A percentile compares a stretch with the other conserved stretches of the same genome.
Conservation (phyloP, 2,329 filamentous ascomycete species). For the Thyridium curvatum region DNA sequence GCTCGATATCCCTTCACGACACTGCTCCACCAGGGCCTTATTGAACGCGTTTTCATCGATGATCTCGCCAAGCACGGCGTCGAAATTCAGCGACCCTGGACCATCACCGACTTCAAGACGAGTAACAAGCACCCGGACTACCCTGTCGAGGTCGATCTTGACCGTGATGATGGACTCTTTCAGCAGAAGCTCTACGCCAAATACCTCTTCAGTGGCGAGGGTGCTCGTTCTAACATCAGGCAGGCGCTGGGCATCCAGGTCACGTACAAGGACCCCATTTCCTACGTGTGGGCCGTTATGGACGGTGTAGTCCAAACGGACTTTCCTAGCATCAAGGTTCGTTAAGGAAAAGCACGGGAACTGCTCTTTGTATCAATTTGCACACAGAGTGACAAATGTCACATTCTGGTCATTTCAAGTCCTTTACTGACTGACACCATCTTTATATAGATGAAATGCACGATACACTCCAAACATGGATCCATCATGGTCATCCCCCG, state of each 20-base stretch:
- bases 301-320: slow-evolving; percentile 67
- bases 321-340: slow-evolving; percentile 74
- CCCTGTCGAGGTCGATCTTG: slow-evolving; percentile 72
- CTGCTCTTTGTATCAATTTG: no score
- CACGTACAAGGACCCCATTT: slow-evolving; percentile 63
- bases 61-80: slow-evolving; percentile 58
- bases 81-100: slow-evolving; percentile 58
- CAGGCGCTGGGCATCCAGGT: slow-evolving; percentile 64
- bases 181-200: slow-evolving; percentile 63
- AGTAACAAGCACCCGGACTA: slow-evolving; percentile 58
- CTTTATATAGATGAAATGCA: slow-evolving; percentile 58
- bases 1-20: slow-evolving; percentile 67
- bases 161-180: slow-evolving; percentile 64
- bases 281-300: slow-evolving; percentile 74
- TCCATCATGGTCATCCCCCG: slow-evolving; percentile 77
- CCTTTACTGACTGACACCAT: slow-evolving; percentile 32
- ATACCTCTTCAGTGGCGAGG: slow-evolving; percentile 67
- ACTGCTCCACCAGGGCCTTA: slow-evolving; percentile 64
- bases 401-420: no score
- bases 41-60: slow-evolving; percentile 63
- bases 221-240: slow-evolving; percentile 62
- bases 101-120: slow-evolving; percentile 53
- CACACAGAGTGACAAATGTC: no score
- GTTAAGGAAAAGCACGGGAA: no score
- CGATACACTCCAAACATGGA: slow-evolving; percentile 66